Evolutionary conservation across 23 red algal species (phyloP).

Genomic region (Gracilaria caudata): DNA sequence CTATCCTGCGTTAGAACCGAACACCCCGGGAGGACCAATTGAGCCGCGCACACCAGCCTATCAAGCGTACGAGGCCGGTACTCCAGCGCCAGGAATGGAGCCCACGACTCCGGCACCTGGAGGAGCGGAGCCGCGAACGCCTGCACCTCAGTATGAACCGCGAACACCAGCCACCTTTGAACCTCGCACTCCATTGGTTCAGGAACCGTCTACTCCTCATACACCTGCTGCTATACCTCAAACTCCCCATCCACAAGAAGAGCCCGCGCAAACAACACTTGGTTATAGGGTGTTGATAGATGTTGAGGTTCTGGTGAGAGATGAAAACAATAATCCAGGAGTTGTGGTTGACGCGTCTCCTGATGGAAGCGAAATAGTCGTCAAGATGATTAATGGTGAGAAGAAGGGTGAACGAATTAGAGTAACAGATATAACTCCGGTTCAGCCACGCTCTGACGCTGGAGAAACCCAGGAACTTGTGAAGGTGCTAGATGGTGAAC

Average conservation of each 20-base stretch:
- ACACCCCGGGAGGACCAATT: constrained; percentile 16
- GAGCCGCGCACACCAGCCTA: constrained; percentile 52
- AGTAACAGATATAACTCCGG: constrained; percentile 54
- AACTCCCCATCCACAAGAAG: constrained; percentile 53
- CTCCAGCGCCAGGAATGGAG: constrained; percentile 61
- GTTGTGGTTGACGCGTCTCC: constrained; percentile 51
- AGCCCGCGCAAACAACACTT: background rate
- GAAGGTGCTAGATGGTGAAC: constrained; percentile 62
- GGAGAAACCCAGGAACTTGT: constrained; percentile 48
- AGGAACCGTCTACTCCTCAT: constrained; percentile 56
- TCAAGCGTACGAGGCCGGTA: constrained; percentile 19
- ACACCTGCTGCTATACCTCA: constrained; percentile 59
- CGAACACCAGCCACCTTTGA: constrained; percentile 49
- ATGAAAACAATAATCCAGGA: constrained; percentile 15
- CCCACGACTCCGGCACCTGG: constrained; percentile 48
- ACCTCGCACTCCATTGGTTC: constrained; percentile 63
- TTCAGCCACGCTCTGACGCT: constrained; percentile 58
- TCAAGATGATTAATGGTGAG: constrained; percentile 57
- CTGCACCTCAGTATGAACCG: constrained; percentile 51
- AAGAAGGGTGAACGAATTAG: constrained; percentile 25
- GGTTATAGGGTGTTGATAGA: constrained; percentile 65
- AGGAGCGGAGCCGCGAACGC: constrained; percentile 26
- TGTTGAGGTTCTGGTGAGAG: constrained; percentile 52
- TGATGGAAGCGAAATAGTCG: constrained; percentile 39
- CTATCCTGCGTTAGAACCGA: constrained; percentile 39